A percentile compares a stretch with the other conserved stretches of the same genome.
Evolutionary conservation across 345 rosid genomes (phyloP).

Genomic region (Rubroshorea leprosula): DNA sequence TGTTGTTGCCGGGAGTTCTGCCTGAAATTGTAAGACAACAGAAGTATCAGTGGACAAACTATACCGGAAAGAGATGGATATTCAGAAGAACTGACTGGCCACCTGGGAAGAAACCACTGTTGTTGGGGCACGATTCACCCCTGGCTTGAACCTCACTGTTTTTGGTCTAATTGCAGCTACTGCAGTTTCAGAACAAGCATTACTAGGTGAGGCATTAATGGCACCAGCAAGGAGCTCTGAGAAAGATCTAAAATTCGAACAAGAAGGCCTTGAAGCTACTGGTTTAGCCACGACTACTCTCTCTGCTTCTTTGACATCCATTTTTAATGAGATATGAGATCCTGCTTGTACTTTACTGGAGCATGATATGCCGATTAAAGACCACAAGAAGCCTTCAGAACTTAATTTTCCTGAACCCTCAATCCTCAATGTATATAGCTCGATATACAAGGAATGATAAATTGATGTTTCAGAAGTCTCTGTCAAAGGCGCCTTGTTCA

Average conservation of each 20-base stretch:
- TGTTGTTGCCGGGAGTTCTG: conserved; percentile 30
- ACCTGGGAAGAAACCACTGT: conserved; percentile 43
- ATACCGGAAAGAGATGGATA: conserved; percentile 1
- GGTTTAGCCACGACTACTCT: conserved; percentile 72
- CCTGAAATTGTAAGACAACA: conserved; percentile 31
- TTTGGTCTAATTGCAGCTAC: conserved; percentile 70
- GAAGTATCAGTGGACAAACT: conserved; percentile 18
- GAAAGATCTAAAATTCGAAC: conserved; percentile 56
- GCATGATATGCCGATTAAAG: conserved; percentile 4
- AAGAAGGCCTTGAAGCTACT: conserved; percentile 79
- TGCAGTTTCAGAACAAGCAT: conserved; percentile 31
- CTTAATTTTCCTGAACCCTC: no score
- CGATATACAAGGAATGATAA: no score
- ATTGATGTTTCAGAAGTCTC: no score
- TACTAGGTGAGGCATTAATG: conserved; percentile 40
- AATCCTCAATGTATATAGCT: no score
- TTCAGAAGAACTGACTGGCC: conserved; percentile 8
- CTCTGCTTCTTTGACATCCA: conserved; percentile 68
- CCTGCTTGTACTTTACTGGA: neutral
- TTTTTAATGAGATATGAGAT: conserved; percentile 16
- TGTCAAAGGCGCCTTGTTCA: no score
- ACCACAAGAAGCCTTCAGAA: no score
- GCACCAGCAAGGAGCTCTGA: conserved; percentile 67
- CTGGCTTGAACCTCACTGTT: conserved; percentile 59
- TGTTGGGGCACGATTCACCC: conserved; percentile 29